phyloP scores from a whole-genome alignment of 2,329 filamentous ascomycete genomes.

The Fusarium longipes region DNA sequence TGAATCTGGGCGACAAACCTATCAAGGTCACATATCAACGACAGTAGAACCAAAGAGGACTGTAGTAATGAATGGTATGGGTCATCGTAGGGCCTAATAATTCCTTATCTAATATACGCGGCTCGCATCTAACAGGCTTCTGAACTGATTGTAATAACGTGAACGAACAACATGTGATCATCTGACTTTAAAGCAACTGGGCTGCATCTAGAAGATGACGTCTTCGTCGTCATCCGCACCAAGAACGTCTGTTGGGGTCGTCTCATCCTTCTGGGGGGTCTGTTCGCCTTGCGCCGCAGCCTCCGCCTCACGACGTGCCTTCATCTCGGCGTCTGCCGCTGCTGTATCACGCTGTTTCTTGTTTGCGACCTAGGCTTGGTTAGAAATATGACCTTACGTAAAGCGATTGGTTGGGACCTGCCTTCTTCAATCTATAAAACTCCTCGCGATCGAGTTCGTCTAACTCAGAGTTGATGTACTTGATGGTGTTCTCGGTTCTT shows the following conservation, averaged over 20 bases:
- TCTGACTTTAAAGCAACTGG: neutral
- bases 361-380: constrained; percentile 68
- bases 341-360: constrained; percentile 85
- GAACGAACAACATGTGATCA: neutral
- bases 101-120: constrained; percentile 1
- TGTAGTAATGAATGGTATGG: neutral
- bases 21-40: constrained; percentile 98
- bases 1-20: constrained; percentile 78
- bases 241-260: constrained; percentile 70
- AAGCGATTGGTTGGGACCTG: constrained; percentile 16
- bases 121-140: neutral
- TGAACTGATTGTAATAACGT: neutral
- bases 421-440: constrained; percentile 96
- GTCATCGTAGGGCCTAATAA: neutral
- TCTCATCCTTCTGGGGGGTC: constrained; percentile 54
- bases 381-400: neutral
- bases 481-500: constrained; percentile 99
- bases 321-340: constrained; percentile 78
- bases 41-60: constrained; percentile 65
- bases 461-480: constrained; percentile 98
- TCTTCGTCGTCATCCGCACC: constrained; percentile 83
- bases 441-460: constrained; percentile 98
- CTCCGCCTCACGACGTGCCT: constrained; percentile 72
- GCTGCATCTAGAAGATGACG: constrained; percentile 76
- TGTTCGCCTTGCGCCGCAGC: constrained; percentile 48